Base-by-base conservation (phyloP, 305 asterid species). In the Solanum hybrid region DNA sequence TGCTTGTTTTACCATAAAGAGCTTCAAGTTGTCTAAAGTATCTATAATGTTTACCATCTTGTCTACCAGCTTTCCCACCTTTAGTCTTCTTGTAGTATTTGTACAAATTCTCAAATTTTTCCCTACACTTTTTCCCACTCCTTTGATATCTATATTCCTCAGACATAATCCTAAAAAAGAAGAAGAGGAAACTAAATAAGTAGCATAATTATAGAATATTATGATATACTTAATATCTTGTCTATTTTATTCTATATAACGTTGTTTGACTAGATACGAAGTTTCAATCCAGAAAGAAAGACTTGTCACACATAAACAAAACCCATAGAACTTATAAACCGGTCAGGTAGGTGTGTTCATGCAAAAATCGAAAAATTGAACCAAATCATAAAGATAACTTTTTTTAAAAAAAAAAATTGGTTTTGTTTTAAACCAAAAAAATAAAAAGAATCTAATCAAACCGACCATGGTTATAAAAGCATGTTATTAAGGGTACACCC, bases 11-110 rank as follows among this genome's bases (percentile, higher is more conserved):
- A 34, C 99, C 99, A 34, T 94, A 96, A 89, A 97, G 98, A 29
- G 99, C 99, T 93, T 97, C 99, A 51, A 97, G 99, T 42, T 97
- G 99, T 37, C 99, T 89, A 92, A 96, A 97, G 86, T 96, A 97
- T 90, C 99, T 91, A 92, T 97, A 97, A 76, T 95, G 98, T 79
- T 97, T 97, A 16, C 99, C 99, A 78, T 97, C 98, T 91, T 97
- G 99, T 64, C 99, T 92, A 13, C 99, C 98, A 14, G 98, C 96
- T 82, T 96, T 97, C 14, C 99, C 97, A 86, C 94, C 99, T 91
- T 95, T 97, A 17, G 98, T 97, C 93, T 96, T 97, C 88, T 97
- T 97, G 96, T 97, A 97, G 91, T 97, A 97, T 90, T 97, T 97
- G 94, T 97, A 96, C 91, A 97, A 89, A 90, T 97, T 97, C 91